Evolutionary conservation across 345 rosid species (phyloP).

Genomic region (Orychophragmus violaceus): DNA sequence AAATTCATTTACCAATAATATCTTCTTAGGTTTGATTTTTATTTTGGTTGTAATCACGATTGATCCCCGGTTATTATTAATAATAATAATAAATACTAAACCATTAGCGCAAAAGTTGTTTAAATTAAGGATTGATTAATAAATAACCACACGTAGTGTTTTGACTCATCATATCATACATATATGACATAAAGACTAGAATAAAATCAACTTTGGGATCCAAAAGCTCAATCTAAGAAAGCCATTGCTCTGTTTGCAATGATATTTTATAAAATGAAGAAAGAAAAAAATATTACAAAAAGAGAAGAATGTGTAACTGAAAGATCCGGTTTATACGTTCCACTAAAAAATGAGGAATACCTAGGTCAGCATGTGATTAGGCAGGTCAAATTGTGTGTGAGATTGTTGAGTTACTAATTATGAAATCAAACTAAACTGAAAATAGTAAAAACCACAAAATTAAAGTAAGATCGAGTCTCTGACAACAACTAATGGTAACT

Average conservation of each 20-base stretch:
- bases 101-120: too few species aligned
- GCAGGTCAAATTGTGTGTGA: neutral
- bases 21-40: too few species aligned
- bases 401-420: neutral
- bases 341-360: neutral
- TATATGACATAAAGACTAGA: neutral
- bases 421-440: neutral
- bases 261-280: neutral
- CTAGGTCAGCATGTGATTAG: slow-evolving; percentile 7
- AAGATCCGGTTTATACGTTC: neutral
- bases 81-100: too few species aligned
- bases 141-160: neutral
- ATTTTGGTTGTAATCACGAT: too few species aligned
- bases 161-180: neutral
- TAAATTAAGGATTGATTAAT: too few species aligned
- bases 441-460: neutral
- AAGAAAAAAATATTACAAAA: neutral
- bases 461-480: neutral
- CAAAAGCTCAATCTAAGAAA: neutral
- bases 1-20: too few species aligned
- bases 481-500: neutral
- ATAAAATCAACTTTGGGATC: neutral
- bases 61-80: too few species aligned
- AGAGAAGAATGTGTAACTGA: neutral
- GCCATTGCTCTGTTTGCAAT: neutral